phyloP scores from a whole-genome alignment of 2,329 filamentous ascomycete genomes.

The Chaetothyriales sp. region DNA sequence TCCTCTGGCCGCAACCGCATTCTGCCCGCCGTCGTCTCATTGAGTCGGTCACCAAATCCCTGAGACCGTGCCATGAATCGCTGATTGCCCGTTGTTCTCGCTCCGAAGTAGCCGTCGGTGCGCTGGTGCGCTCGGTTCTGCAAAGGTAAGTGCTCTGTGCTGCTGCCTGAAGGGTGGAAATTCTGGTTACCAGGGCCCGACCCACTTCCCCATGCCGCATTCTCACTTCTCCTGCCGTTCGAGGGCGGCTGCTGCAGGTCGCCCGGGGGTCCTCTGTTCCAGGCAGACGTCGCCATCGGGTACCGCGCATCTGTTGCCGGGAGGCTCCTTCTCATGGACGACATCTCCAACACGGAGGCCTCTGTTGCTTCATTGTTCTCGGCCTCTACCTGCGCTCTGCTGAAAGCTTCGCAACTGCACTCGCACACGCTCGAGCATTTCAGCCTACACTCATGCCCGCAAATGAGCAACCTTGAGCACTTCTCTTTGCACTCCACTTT shows the following conservation, averaged over 20 bases:
- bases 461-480: slow-evolving; percentile 19
- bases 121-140: background rate
- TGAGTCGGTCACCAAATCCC: background rate
- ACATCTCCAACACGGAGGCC: background rate
- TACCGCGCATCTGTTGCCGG: background rate
- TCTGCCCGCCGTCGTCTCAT: background rate
- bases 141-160: background rate
- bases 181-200: background rate
- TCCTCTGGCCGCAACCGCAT: background rate
- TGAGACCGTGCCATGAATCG: background rate
- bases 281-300: background rate
- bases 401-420: slow-evolving; percentile 9
- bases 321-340: background rate
- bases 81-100: background rate
- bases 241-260: background rate
- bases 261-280: background rate
- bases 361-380: background rate
- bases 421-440: slow-evolving; percentile 9
- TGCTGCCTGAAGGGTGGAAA: background rate
- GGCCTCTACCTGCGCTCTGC: background rate
- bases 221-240: background rate
- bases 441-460: slow-evolving; percentile 11
- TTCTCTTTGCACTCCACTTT: slow-evolving; percentile 22
- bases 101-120: background rate
- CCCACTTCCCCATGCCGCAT: background rate